Conservation (phyloP, 2,329 filamentous ascomycete species). For the Diaporthe sp. region DNA sequence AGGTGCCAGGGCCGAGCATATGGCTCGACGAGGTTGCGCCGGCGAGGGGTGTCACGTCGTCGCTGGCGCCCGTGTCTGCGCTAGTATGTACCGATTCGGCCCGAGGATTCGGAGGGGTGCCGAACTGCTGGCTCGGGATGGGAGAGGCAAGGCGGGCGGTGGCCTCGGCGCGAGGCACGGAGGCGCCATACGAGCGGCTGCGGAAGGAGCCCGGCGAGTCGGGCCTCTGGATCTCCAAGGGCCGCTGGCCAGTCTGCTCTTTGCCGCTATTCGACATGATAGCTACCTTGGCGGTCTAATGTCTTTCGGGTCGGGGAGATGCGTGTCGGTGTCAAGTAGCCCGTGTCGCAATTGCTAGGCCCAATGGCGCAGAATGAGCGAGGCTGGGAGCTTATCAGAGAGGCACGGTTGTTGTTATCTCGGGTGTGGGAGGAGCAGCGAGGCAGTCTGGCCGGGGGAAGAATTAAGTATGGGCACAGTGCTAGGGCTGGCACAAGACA, state of each 20-base stretch:
- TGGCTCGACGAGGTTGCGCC: conserved; percentile 69
- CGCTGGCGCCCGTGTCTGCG: conserved; percentile 58
- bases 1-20: conserved; percentile 84
- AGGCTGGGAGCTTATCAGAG: conserved; percentile 36
- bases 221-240: conserved; percentile 57
- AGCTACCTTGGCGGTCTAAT: conserved; percentile 7
- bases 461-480: conserved; percentile 29
- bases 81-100: conserved; percentile 44
- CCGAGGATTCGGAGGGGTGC: conserved; percentile 47
- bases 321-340: conserved; percentile 7
- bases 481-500: conserved; percentile 14
- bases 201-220: conserved; percentile 63
- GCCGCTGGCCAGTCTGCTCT: conserved; percentile 48
- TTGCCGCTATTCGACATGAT: conserved; percentile 48
- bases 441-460: conserved; percentile 10
- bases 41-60: conserved; percentile 73
- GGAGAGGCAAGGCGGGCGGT: conserved; percentile 74
- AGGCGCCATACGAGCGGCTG: conserved; percentile 63
- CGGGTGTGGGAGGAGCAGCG: background rate
- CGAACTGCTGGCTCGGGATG: conserved; percentile 60
- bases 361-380: conserved; percentile 23
- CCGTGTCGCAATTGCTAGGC: conserved; percentile 23
- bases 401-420: conserved; percentile 14
- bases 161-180: conserved; percentile 69
- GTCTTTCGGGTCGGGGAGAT: background rate